phyloP scores from a whole-genome alignment of 2,329 filamentous ascomycete genomes.

The Aaosphaeria arxii region DNA sequence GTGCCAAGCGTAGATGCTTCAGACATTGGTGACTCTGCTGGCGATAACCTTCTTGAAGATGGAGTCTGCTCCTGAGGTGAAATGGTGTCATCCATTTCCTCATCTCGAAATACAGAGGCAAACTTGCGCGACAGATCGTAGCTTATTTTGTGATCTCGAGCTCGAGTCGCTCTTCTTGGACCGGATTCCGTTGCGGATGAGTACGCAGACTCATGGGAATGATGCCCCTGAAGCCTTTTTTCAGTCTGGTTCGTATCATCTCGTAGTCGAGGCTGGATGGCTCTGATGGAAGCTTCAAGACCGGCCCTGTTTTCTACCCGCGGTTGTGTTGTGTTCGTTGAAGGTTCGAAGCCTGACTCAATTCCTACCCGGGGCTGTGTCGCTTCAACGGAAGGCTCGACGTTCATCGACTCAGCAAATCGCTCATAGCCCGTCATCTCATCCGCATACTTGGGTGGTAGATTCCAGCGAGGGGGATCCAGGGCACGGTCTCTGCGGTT shows the following conservation, averaged over 20 bases:
- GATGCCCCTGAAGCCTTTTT: neutral
- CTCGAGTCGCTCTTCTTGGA: slow-evolving; percentile 17
- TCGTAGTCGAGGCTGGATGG: neutral
- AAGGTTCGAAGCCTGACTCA: neutral
- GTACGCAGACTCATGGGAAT: neutral
- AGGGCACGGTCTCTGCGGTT: slow-evolving; percentile 23
- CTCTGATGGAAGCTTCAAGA: neutral
- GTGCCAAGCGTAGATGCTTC: slow-evolving; percentile 4
- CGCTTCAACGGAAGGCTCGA: neutral
- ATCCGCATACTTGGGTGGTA: slow-evolving; percentile 23
- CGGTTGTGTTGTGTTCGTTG: no score
- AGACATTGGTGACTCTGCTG: neutral
- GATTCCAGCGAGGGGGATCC: slow-evolving; percentile 16
- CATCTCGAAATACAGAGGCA: neutral
- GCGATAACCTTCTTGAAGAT: neutral
- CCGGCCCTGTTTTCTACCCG: neutral
- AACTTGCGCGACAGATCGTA: slow-evolving; percentile 1
- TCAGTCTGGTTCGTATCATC: neutral
- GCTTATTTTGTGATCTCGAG: slow-evolving; percentile 26
- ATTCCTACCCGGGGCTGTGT: neutral
- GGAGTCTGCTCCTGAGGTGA: no score
- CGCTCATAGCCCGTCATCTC: slow-evolving; percentile 23
- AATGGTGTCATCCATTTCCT: neutral
- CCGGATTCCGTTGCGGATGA: slow-evolving; percentile 16
- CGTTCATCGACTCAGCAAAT: neutral